Evolutionary conservation across 495 filamentous ascomycete species (phyloP).

Genomic region (Penicillium turbatum): DNA sequence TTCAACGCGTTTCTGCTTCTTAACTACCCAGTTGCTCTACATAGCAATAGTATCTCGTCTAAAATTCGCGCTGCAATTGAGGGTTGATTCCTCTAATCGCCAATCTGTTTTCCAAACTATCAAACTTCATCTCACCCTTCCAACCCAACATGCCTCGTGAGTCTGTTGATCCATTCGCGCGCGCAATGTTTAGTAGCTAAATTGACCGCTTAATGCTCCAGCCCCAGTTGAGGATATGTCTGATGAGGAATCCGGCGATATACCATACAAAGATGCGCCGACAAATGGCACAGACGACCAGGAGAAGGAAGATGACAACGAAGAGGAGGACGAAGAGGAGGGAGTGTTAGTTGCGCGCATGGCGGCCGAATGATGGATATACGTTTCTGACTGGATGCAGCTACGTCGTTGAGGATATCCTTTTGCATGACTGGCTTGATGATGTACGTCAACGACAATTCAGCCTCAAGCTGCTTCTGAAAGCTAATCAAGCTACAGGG

Average conservation of each 20-base stretch:
- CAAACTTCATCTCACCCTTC: slow-evolving; percentile 23
- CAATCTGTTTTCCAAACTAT: slow-evolving; percentile 36
- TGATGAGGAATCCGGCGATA: slow-evolving; percentile 46
- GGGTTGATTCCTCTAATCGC: slow-evolving; percentile 13
- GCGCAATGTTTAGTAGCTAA: slow-evolving; percentile 4
- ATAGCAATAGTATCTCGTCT: background rate
- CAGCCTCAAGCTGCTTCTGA: background rate
- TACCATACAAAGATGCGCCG: slow-evolving; percentile 34
- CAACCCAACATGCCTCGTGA: slow-evolving; percentile 37
- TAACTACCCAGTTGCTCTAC: slow-evolving; percentile 9
- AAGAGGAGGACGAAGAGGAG: slow-evolving; percentile 38
- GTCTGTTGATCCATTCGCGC: slow-evolving; percentile 24
- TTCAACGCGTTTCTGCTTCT: slow-evolving; percentile 20
- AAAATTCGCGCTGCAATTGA: background rate
- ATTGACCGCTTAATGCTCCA: slow-evolving; percentile 16
- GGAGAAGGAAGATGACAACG: slow-evolving; percentile 8
- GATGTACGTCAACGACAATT: slow-evolving; percentile 23
- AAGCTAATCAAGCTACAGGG: slow-evolving; percentile 33
- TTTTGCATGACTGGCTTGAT: slow-evolving; percentile 42
- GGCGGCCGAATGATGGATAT: background rate
- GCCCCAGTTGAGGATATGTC: slow-evolving; percentile 41
- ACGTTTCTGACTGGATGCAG: slow-evolving; percentile 38
- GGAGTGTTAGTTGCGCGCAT: slow-evolving; percentile 33
- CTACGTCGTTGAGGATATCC: slow-evolving; percentile 59
- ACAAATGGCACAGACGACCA: slow-evolving; percentile 22